Evolutionary conservation across 257 asterid species (phyloP).

Genomic region (Solanum chilense): DNA sequence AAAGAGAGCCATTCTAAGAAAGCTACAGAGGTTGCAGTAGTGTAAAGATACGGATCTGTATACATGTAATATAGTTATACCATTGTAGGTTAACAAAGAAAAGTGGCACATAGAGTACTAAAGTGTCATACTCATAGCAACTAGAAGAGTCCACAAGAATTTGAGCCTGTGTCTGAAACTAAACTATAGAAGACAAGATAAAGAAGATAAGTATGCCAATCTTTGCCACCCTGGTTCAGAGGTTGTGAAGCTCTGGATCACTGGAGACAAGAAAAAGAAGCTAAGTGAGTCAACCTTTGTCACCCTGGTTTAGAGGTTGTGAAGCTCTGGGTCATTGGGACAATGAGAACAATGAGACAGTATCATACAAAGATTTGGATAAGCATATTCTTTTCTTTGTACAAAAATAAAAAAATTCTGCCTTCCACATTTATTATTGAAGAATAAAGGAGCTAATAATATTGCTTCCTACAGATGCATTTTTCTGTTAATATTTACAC

Average conservation of each 20-base stretch:
- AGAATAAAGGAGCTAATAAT: neutral
- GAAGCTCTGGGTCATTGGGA: neutral
- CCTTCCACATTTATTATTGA: neutral
- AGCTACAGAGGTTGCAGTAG: constrained; percentile 42
- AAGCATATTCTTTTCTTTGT: neutral
- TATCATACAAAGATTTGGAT: neutral
- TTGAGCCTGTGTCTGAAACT: neutral
- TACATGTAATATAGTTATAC: neutral
- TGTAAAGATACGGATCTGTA: constrained; percentile 18
- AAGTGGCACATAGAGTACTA: neutral
- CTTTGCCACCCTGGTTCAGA: neutral
- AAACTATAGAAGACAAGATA: neutral
- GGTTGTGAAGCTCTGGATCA: neutral
- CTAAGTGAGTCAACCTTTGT: neutral
- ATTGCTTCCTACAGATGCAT: neutral
- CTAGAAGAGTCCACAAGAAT: neutral
- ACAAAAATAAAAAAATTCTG: neutral
- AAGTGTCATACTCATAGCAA: neutral
- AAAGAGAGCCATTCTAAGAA: constrained; percentile 15
- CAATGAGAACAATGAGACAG: neutral
- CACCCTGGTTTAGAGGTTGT: neutral
- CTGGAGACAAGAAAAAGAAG: neutral
- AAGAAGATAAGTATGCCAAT: neutral
- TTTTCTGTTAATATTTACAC: neutral
- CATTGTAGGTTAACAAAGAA: neutral